Conservation (phyloP, 1,284 basidiomycete genomes). For the Hortiboletus rubellus region DNA sequence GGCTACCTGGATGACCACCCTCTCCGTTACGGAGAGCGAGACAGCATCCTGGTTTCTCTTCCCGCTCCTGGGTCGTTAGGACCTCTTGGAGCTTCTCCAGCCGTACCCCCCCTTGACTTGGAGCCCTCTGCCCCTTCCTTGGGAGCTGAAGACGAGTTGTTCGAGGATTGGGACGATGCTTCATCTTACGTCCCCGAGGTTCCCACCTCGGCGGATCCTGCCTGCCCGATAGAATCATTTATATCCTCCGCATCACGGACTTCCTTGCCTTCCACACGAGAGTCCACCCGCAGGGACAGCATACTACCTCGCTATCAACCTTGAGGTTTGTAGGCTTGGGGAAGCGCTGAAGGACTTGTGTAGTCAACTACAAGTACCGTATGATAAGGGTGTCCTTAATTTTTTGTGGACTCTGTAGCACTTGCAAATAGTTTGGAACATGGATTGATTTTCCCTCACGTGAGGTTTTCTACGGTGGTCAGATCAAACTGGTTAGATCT, state of each 20-base stretch:
- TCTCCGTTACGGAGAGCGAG: conserved; percentile 43
- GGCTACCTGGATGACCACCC: conserved; percentile 43
- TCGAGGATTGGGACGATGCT: conserved; percentile 23
- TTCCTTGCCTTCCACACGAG: conserved; percentile 3
- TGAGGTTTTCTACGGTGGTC: background rate
- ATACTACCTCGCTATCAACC: conserved; percentile 32
- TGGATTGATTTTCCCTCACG: conserved; percentile 2
- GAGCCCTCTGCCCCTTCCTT: conserved; percentile 40
- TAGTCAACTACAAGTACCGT: conserved; percentile 25
- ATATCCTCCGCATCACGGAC: background rate
- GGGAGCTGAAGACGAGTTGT: conserved; percentile 30
- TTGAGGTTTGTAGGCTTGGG: conserved; percentile 17
- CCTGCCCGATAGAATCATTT: background rate
- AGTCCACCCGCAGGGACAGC: conserved; percentile 13
- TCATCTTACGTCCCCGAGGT: conserved; percentile 5
- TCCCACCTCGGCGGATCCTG: background rate
- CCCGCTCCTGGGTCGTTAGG: conserved; percentile 42
- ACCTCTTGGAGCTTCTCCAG: conserved; percentile 42
- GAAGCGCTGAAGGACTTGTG: conserved; percentile 10
- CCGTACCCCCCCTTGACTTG: conserved; percentile 31
- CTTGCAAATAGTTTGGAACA: background rate
- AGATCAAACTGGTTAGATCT: too few relatives aligned
- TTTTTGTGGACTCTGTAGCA: conserved; percentile 3
- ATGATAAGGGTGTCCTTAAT: conserved; percentile 30
- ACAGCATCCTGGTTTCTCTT: conserved; percentile 23